Evolutionary conservation across 2,329 filamentous ascomycete species (phyloP), one percentile per base, ranked within the genome.

Genomic region (Pseudomassariella vexata): DNA sequence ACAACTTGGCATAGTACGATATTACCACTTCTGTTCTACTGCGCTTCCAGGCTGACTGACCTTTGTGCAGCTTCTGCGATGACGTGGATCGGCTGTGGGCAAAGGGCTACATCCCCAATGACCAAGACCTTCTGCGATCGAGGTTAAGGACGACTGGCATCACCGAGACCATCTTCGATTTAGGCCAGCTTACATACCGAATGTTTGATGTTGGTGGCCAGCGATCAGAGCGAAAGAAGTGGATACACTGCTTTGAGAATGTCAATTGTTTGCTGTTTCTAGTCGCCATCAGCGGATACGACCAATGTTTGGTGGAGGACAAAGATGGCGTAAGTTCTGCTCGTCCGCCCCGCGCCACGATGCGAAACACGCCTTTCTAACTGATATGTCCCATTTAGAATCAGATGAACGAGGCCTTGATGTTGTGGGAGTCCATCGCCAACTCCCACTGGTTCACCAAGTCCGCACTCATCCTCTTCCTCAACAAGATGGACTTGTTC

Each of bases 121-220:
- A 96, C 57, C 90, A 96, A 62, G 90, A 96, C 63, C 83, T 96
- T 47, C 73, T 96, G 32, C 85, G 90, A 47, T 92, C 89, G 32
- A 77, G 90, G 56, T 63, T 96, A 58, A 76, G 88, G 49, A 96
- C 90, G 12, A 96, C 92, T 3, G 90, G 90, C 48, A 96, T 96
- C 49, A 95, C 86, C 30, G 90, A 96, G 60, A 95, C 89, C 3
- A 76, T 90, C 41, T 96, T 96, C 59, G 87, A 94, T 57, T 73
- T 94, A 10, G 88, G 88, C 39, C 82, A 90, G 52, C 74, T 95
- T 49, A 94, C 88, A 42, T 95, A 95, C 63, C 83, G 88, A 50
- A 95, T 96, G 88, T 94, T 94, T 60, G 88, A 95, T 52, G 88
- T 94, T 28, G 88, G 88, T 56, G 88, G 88, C 36, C 88, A 95